Percentiles rank a stretch among this genome's conserved stretches.
phyloP scores from a whole-genome alignment of 1,139 yeast species.

The Oligophagozyma castellii region DNA sequence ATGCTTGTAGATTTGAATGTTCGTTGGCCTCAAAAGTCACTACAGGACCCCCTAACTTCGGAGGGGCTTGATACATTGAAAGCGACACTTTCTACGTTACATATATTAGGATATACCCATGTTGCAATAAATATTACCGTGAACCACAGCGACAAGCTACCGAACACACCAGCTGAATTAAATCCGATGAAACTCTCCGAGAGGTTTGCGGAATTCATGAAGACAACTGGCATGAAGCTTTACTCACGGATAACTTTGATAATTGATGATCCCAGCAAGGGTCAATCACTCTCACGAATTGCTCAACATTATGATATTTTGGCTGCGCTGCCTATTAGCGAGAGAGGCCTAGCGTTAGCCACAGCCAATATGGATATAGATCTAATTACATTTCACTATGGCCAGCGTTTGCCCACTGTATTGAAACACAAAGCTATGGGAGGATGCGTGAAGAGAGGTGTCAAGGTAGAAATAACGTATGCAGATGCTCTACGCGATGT shows the following conservation, averaged over 20 bases:
- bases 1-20: conserved; percentile 68
- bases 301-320: conserved; percentile 60
- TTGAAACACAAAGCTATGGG: conserved; percentile 76
- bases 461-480: conserved; percentile 70
- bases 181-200: conserved; percentile 20
- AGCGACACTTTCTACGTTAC: conserved; percentile 40
- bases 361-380: conserved; percentile 56
- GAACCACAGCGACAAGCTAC: conserved; percentile 44
- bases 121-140: conserved; percentile 60
- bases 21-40: conserved; percentile 58
- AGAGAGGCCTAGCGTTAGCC: conserved; percentile 64
- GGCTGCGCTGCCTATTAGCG: conserved; percentile 70
- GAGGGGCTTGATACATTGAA: conserved; percentile 33
- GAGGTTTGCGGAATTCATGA: conserved; percentile 17
- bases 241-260: conserved; percentile 64
- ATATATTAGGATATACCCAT: conserved; percentile 55
- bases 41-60: conserved; percentile 29
- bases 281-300: conserved; percentile 53
- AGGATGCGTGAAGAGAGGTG: conserved; percentile 64
- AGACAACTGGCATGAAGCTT: conserved; percentile 34
- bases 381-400: conserved; percentile 58
- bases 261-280: conserved; percentile 65
- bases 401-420: conserved; percentile 56
- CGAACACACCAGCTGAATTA: conserved; percentile 23
- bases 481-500: conserved; percentile 35